Evolutionary conservation across 768 basidiomycete genomes (phyloP), one percentile per base, ranked within the genome.

Genomic region (Termitomyces sp.): DNA sequence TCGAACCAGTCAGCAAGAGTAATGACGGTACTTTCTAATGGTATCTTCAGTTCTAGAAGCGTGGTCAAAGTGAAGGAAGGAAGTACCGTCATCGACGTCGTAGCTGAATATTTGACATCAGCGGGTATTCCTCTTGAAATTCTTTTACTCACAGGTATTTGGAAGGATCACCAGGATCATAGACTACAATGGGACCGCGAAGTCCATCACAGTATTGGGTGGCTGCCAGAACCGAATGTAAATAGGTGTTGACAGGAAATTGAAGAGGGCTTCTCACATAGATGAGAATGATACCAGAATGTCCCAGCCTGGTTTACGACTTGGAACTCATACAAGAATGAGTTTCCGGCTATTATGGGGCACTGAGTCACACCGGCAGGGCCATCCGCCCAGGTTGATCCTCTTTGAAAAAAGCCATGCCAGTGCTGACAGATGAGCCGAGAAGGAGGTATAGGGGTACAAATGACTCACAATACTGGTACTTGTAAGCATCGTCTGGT

Each of bases 131-230:
- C 1, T 25, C 2, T 18, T 10, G 18, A 3, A 22, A 13, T 22
- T 15, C 31, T 7, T 35, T 4, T 2, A 52, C 51, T 52, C 33
- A 52, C 51, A 41, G 7, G 3, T 2, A 2, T n/a, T 13, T 15
- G 38, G 29, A 52, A 0, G 51, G 51, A 52, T 52, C 51, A 2
- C 4, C 1, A 35, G 51, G 51, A 44, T 52, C 51, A 23, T 52
- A 52, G 20, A 52, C 16, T n/a, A 52, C 51, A 18, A 52, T 23
- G 16, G 51, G 31, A 18, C 51, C 51, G 12, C 51, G 51, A 36
- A 52, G 51, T 2, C 51, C 51, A 43, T 52, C 51, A 15, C 51
- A 52, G n/a, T 52, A 52, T 43, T 52, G 51, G 32, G 51, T 52
- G 1, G 51, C 51, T 52, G 16, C 9, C 9, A 13, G 16, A 4